Conservation (phyloP, 352 stramenopile genomes). For the Globisporangium spiculum region DNA sequence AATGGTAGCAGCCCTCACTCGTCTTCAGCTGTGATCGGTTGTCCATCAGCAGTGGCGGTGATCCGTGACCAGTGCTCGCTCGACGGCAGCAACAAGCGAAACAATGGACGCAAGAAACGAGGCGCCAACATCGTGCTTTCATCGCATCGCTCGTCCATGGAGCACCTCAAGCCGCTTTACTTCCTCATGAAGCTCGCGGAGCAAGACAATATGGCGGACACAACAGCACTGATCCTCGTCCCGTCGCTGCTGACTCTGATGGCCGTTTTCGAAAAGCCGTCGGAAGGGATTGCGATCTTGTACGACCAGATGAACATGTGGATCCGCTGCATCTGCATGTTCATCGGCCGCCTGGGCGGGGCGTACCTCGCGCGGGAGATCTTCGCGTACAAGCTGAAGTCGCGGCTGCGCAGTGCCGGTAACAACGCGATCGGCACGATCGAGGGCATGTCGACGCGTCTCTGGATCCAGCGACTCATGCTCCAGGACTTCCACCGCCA, state of each 20-base stretch:
- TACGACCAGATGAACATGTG: constrained; percentile 76
- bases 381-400: constrained; percentile 80
- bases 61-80: constrained; percentile 12
- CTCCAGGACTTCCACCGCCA: constrained; percentile 81
- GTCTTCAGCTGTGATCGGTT: constrained; percentile 2
- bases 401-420: constrained; percentile 30
- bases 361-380: constrained; percentile 80
- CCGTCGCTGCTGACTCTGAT: constrained; percentile 76
- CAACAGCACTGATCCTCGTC: constrained; percentile 80
- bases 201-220: constrained; percentile 89
- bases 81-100: background rate
- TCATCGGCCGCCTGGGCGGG: constrained; percentile 65
- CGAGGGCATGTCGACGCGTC: constrained; percentile 60
- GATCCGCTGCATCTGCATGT: constrained; percentile 86
- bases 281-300: constrained; percentile 53
- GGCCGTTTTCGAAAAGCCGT: constrained; percentile 71
- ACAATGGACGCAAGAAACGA: constrained; percentile 2
- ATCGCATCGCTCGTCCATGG: constrained; percentile 12
- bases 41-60: constrained; percentile 1
- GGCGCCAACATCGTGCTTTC: constrained; percentile 5
- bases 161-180: constrained; percentile 68
- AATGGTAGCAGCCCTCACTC: background rate
- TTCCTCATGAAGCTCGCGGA: constrained; percentile 88
- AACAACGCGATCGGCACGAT: constrained; percentile 29
- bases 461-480: constrained; percentile 87